Evolutionary conservation across 2,329 filamentous ascomycete species (phyloP).

Genomic region (Bisporella sp.): DNA sequence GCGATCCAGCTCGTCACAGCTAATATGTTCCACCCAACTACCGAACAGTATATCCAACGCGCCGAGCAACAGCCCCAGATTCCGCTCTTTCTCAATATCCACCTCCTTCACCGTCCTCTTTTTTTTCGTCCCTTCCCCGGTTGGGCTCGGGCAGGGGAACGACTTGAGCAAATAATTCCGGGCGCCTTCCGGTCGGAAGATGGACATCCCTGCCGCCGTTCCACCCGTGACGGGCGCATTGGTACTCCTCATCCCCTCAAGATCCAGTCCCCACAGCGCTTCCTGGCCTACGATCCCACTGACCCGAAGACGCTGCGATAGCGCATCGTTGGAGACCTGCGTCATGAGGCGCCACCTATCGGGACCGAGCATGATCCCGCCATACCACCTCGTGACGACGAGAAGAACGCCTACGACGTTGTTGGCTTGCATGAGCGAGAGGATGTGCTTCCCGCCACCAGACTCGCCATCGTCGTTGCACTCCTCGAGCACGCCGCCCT

Average conservation of each 20-base stretch:
- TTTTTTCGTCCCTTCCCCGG: constrained; percentile 31
- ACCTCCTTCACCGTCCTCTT: constrained; percentile 46
- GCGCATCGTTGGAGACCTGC: constrained; percentile 45
- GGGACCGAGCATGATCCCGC: constrained; percentile 52
- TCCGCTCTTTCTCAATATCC: constrained; percentile 58
- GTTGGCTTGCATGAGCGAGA: constrained; percentile 45
- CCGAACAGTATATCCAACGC: constrained; percentile 65
- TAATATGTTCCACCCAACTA: constrained; percentile 65
- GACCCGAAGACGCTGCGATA: constrained; percentile 42
- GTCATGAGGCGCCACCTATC: constrained; percentile 59
- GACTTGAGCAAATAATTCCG: constrained; percentile 49
- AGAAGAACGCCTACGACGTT: constrained; percentile 45
- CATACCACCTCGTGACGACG: constrained; percentile 56
- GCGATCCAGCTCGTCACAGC: constrained; percentile 60
- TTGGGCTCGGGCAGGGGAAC: constrained; percentile 40
- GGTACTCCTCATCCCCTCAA: constrained; percentile 36
- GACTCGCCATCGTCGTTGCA: constrained; percentile 51
- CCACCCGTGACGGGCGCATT: constrained; percentile 20
- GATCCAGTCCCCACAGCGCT: constrained; percentile 54
- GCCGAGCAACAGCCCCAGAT: constrained; percentile 61
- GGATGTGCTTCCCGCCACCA: constrained; percentile 49
- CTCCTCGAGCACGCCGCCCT: constrained; percentile 20
- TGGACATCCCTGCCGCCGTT: constrained; percentile 51
- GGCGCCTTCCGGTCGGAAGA: constrained; percentile 68
- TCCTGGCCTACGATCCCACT: constrained; percentile 40